Evolutionary conservation across 768 basidiomycete genomes (phyloP), one percentile per base, ranked within the genome.

Genomic region (Agrocybe praecox): DNA sequence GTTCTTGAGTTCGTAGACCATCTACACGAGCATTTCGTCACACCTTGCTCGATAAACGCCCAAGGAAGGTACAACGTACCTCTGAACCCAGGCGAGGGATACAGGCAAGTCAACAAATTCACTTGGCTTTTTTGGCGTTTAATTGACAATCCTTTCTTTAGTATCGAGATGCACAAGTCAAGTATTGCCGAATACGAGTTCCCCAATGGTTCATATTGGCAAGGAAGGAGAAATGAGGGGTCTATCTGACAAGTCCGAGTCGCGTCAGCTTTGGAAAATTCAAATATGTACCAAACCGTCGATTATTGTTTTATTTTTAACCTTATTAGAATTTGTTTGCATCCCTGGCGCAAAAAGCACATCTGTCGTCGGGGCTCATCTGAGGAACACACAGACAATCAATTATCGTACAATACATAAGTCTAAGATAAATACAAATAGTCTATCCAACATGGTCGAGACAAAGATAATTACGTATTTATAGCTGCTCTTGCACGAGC

Each of bases 1-100:
- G 96, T 97, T 4, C 86, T 98, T 40, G 95, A 94, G 72, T 92
- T 85, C 61, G 90, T 88, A 29, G 89, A 94, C 68, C 96, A 97
- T 70, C 78, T 98, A 36, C 96, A 98, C 72, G 94, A 98, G 66
- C 92, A 97, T 69, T 98, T 97, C 74, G 75, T 88, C 43, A 86
- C 86, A 58, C 94, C 94, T 2, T 92, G 91, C 65, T 89, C 92
- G 17, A 93, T 98, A 76, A 97, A 96, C 73, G 59, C 73, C 1
- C 80, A 80, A 15, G 96, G 95, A 40, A 80, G 93, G 40, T 98
- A 97, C 72, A 95, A 94, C 64, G 90, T 96, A 4, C 94, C 94
- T 0, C 74, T 64, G 55, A 84, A 90, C 62, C 78, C 90, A 0
- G 72, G 79, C 17, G 94, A 92, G 64, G 94, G 94, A 1, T 94